phyloP scores from a whole-genome alignment of 164 flowering plant genomes.

The Vitis labrusca region DNA sequence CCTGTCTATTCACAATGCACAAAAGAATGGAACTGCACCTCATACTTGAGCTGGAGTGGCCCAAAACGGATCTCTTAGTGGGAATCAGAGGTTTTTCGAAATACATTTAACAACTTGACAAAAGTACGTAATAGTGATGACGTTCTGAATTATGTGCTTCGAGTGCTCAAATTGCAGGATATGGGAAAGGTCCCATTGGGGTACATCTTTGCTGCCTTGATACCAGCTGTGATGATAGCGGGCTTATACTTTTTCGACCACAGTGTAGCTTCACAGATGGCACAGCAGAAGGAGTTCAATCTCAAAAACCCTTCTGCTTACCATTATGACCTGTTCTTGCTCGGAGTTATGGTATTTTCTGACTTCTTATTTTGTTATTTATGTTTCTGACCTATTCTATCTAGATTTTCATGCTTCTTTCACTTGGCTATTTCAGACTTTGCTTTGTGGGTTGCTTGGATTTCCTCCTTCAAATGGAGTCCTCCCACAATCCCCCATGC shows the following conservation, averaged over 20 bases:
- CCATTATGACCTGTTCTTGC: conserved; percentile 43
- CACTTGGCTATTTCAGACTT: conserved; percentile 22
- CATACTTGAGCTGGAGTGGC: no score
- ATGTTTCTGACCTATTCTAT: background rate
- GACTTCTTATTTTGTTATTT: background rate
- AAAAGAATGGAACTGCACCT: no score
- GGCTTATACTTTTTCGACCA: conserved; percentile 53
- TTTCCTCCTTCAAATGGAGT: conserved; percentile 53
- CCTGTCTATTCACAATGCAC: background rate
- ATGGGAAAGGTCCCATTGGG: conserved; percentile 33
- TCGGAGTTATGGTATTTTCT: conserved; percentile 38
- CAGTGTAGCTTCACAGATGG: conserved; percentile 49
- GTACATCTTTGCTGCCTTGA: conserved; percentile 37
- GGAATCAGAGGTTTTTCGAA: background rate
- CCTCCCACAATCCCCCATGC: conserved; percentile 55
- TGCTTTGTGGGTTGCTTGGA: conserved; percentile 48
- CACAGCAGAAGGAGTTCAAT: conserved; percentile 50
- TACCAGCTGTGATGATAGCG: conserved; percentile 50
- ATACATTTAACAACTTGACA: background rate
- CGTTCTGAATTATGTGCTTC: background rate
- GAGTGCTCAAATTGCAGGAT: conserved; percentile 21
- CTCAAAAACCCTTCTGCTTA: conserved; percentile 43
- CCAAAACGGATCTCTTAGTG: no score
- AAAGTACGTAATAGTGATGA: no score
- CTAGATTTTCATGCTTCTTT: background rate